Evolutionary conservation across 1,284 basidiomycete species (phyloP).

Genomic region (Pyrrhoderma lamaoense): DNA sequence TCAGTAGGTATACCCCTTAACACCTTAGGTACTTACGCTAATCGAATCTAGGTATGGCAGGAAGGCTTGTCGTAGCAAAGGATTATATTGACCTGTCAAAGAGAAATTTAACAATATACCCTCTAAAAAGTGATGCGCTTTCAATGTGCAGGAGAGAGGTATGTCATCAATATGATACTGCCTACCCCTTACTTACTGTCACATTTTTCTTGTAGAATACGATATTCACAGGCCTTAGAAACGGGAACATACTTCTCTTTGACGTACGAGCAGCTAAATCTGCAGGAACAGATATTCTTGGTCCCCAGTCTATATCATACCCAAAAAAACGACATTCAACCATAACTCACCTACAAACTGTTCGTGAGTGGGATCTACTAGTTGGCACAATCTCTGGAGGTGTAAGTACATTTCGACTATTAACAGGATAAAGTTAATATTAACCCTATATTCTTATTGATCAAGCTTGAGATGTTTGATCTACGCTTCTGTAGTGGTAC

Average conservation of each 20-base stretch:
- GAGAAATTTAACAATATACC: constrained; percentile 24
- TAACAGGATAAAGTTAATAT: no score
- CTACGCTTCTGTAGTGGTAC: constrained; percentile 41
- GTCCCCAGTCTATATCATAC: constrained; percentile 24
- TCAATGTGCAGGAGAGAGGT: constrained; percentile 46
- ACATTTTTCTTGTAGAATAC: constrained; percentile 33
- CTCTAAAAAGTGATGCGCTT: constrained; percentile 57
- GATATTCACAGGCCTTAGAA: constrained; percentile 56
- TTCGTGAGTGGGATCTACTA: constrained; percentile 47
- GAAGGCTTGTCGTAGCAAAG: constrained; percentile 41
- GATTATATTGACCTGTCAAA: constrained; percentile 42
- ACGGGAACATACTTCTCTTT: constrained; percentile 50
- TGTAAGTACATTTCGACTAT: constrained; percentile 34
- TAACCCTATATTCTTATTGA: neutral
- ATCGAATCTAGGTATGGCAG: constrained; percentile 40
- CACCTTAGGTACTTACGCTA: no score
- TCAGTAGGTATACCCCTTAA: constrained; percentile 36
- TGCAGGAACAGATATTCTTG: constrained; percentile 35
- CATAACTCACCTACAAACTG: constrained; percentile 42
- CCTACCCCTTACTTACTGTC: neutral
- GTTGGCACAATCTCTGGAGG: constrained; percentile 52
- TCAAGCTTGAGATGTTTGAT: constrained; percentile 59
- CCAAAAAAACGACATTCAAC: constrained; percentile 29
- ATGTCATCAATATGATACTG: constrained; percentile 12
- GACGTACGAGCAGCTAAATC: constrained; percentile 40